Conservation (phyloP, 148 eudicot species). For the Chenopodium quinoa region DNA sequence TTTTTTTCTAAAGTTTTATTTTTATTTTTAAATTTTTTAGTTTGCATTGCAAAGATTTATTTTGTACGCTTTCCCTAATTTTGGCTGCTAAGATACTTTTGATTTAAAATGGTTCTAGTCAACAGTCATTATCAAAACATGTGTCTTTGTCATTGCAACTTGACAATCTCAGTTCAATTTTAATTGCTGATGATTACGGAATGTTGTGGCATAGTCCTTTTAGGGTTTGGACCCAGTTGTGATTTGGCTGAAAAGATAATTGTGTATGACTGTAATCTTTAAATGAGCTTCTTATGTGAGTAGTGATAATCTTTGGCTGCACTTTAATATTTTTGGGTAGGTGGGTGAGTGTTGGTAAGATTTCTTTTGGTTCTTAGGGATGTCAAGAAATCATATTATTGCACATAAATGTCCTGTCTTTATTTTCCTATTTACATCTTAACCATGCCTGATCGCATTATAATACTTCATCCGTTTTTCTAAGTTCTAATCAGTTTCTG, state of each 20-base stretch:
- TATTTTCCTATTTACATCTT: background rate
- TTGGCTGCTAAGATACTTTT: background rate
- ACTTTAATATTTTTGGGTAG: background rate
- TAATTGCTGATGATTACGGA: background rate
- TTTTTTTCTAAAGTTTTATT: background rate
- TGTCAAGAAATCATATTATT: background rate
- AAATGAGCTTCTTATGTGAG: background rate
- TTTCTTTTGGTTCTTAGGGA: background rate
- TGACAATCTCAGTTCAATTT: background rate
- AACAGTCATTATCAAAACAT: background rate
- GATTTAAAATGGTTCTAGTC: background rate
- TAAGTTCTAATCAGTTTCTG: too few species aligned
- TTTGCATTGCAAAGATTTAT: background rate
- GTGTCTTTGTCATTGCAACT: background rate
- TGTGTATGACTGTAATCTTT: background rate
- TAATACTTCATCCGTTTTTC: too few species aligned
- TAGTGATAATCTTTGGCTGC: background rate
- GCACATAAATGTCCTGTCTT: background rate
- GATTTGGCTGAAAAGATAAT: background rate
- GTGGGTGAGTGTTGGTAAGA: background rate
- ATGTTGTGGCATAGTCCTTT: conserved; percentile 1
- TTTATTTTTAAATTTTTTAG: background rate
- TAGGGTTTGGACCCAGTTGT: background rate
- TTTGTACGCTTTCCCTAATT: background rate
- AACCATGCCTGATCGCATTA: too few species aligned